Evolutionary conservation across 2,329 filamentous ascomycete genomes (phyloP).

Genomic region (Furcasterigmium sp.): DNA sequence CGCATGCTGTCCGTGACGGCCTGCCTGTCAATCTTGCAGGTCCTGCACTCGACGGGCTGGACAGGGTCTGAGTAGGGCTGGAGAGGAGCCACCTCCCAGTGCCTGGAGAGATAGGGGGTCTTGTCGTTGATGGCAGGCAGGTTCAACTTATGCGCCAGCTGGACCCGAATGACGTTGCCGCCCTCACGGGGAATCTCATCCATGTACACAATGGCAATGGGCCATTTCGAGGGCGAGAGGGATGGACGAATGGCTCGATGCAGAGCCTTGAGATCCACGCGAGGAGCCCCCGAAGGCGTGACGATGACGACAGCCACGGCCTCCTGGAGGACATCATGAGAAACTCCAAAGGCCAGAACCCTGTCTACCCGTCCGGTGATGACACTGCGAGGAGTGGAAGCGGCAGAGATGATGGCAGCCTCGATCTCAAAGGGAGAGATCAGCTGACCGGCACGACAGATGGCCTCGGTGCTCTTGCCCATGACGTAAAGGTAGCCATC

Average conservation of each 20-base stretch:
- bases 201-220: slow-evolving; percentile 48
- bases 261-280: slow-evolving; percentile 42
- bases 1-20: slow-evolving; percentile 18
- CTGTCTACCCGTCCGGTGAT: slow-evolving; percentile 41
- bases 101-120: slow-evolving; percentile 35
- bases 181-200: slow-evolving; percentile 48
- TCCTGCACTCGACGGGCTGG: slow-evolving; percentile 27
- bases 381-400: slow-evolving; percentile 32
- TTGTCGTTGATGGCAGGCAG: slow-evolving; percentile 38
- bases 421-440: slow-evolving; percentile 55
- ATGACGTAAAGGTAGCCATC: slow-evolving; percentile 50
- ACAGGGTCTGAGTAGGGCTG: slow-evolving; percentile 38
- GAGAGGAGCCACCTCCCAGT: slow-evolving; percentile 45
- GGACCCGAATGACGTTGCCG: slow-evolving; percentile 51
- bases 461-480: slow-evolving; percentile 50
- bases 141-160: slow-evolving; percentile 40
- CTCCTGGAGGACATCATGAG: slow-evolving; percentile 48
- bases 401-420: slow-evolving; percentile 44
- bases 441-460: slow-evolving; percentile 51
- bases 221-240: slow-evolving; percentile 48
- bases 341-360: slow-evolving; percentile 47
- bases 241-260: slow-evolving; percentile 39
- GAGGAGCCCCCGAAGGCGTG: slow-evolving; percentile 33
- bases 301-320: slow-evolving; percentile 49
- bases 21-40: slow-evolving; percentile 25